A percentile compares a stretch with the other conserved stretches of the same genome.
phyloP scores from a whole-genome alignment of 176 grass and related monocot genomes.

The Bonia amplexicaulis region DNA sequence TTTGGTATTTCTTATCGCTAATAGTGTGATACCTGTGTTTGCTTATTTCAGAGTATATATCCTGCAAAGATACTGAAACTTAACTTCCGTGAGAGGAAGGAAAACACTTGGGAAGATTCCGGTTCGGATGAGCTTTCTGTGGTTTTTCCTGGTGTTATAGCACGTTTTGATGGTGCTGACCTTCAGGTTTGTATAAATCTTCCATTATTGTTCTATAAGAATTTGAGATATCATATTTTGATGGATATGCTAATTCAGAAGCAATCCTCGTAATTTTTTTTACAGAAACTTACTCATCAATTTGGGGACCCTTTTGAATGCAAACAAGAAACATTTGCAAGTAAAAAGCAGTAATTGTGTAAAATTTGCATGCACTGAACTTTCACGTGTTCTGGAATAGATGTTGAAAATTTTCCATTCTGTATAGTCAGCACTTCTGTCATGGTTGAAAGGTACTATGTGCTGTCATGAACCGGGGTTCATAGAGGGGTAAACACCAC shows the following conservation, averaged over 20 bases:
- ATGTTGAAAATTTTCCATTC: not conserved
- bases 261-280: not conserved
- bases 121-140: constrained; percentile 63
- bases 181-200: constrained; percentile 55
- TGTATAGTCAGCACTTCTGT: not conserved
- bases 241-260: not conserved
- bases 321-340: not conserved
- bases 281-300: no score
- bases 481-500: no score
- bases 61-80: constrained; percentile 56
- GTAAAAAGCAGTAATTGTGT: not conserved
- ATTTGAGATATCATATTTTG: constrained; percentile 4
- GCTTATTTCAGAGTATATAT: constrained; percentile 71
- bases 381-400: not conserved
- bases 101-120: constrained; percentile 45
- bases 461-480: no score
- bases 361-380: not conserved
- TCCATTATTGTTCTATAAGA: constrained; percentile 3
- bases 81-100: constrained; percentile 50
- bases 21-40: constrained; percentile 10
- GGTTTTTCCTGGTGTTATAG: constrained; percentile 64
- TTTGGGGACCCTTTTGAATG: not conserved
- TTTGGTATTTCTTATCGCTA: constrained; percentile 4
- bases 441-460: no score
- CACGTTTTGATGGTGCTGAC: constrained; percentile 65